Evolutionary conservation across 441 rosid genomes (phyloP), one percentile per base, ranked within the genome.

Genomic region (Erodium moschatum): DNA sequence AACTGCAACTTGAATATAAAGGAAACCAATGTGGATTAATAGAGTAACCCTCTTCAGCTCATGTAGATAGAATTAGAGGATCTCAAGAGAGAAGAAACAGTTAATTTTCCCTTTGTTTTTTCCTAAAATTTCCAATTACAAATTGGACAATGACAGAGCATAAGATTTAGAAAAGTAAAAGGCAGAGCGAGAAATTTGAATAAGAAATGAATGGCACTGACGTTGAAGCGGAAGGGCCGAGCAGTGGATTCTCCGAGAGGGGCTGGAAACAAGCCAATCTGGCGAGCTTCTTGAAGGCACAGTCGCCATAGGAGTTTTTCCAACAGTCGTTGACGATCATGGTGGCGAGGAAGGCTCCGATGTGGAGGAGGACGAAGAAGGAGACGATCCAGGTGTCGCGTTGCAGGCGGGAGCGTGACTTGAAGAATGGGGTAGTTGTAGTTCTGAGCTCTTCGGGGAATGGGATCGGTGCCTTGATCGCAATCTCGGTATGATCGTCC

Each of bases 211-310:
- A 24, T 24, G 1, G 0, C 1, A 69, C 90, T 73, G 16, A 86
- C 96, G 94, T 80, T 40, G 97, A 93, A 67, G 96, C 86, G 50
- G 94, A 86, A 48, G 96, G 96, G 6, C 97, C 96, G 62, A 90
- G 90, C 72, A 87, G 74, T 64, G 92, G 97, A 75, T 89, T 89
- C 83, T 93, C 94, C 8, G 83, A 76, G 70, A 90, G 80, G 31
- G 88, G 94, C 80, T 92, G 98, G 40, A 90, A 90, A 1, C 54
- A 48, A n/a, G 94, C 85, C 65, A 83, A 69, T 72, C 84, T 78
- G 4, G 88, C 81, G 2, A 85, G 77, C 65, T 74, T 40, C 64
- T 73, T 64, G 35, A 78, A 67, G 35, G 83, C 79, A 74, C 92
- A 88, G 38, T 86, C 86, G 1, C 79, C 89, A 58, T 74, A 75